A percentile compares a stretch with the other conserved stretches of the same genome.
Evolutionary conservation across 257 asterid genomes (phyloP).

Genomic region (Solanum medicagineum): DNA sequence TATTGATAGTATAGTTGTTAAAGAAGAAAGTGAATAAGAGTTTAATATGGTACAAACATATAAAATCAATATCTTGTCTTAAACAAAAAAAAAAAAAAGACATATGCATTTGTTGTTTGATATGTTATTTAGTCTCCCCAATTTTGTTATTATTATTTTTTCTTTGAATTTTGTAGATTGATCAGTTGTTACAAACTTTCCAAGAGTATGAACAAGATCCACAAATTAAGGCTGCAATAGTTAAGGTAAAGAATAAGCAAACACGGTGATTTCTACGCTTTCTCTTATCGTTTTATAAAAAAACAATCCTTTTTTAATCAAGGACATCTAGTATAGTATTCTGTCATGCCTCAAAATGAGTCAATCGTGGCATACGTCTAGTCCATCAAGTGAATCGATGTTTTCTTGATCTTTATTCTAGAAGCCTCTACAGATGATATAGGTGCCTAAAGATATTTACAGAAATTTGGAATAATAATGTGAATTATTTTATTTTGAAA

Average conservation of each 20-base stretch:
- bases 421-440: no score
- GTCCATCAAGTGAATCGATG: no score
- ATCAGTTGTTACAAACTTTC: not conserved
- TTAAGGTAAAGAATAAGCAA: constrained; percentile 1
- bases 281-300: no score
- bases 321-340: no score
- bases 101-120: not conserved
- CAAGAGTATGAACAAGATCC: not conserved
- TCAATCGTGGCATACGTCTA: no score
- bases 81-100: not conserved
- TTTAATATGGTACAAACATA: not conserved
- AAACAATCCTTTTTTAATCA: no score
- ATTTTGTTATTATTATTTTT: not conserved
- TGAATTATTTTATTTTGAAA: no score
- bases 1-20: not conserved
- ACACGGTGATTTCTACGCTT: not conserved
- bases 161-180: not conserved
- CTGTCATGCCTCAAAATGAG: no score
- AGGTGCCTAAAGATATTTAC: no score
- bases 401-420: no score
- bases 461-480: no score
- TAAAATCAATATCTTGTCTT: not conserved
- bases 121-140: not conserved
- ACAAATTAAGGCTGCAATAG: not conserved
- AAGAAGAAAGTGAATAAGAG: not conserved